Base-by-base conservation (phyloP, 2,329 filamentous ascomycete species). In the Seiridium unicorne region DNA sequence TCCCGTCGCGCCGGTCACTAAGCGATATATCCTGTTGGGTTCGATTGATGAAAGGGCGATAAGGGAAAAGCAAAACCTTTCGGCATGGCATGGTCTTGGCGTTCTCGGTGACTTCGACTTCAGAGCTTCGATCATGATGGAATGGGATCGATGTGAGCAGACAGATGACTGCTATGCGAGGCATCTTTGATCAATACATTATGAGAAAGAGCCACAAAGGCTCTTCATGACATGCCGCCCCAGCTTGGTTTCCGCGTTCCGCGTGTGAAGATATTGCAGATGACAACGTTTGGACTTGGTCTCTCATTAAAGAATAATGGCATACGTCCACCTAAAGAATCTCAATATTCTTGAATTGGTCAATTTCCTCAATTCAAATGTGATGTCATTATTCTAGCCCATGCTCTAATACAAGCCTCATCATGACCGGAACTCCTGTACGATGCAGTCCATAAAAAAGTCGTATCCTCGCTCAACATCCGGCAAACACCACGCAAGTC, bases 1-100 rank as follows among this genome's bases (percentile, higher is more conserved):
- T 89, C 93, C 78, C 93, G 94, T 82, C 81, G 84, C 73, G 76
- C 79, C 66, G 81, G 74, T 70, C 84, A 87, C 80, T 87, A 86
- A 86, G 77, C 64, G 58, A 61, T 44, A 48, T 55, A 49, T 40
- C 51, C 36, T 49, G 7, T 31, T 31, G 31, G 42, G 32, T 44
- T 36, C 31, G 56, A 44, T 40, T 38, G 47, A 58, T 58, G 46
- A 51, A 31, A 31, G 32, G 44, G 49, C 35, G 49, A 36, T 34
- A 53, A 26, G 49, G 35, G 34, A 53, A 53, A 51, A 58, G 44
- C n/a, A 34, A 13, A 58, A 9, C 26, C 34, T 32, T 6, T 31
- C 47, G 47, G 47, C 47, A 44, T 49, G 44, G 31, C 44, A 57
- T 57, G 55, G 55, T 47, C 55, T 58, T 34, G 56, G 56, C 56